Evolutionary conservation across 257 asterid genomes (phyloP), one percentile per base, ranked within the genome.

Genomic region (Petunia secreta): DNA sequence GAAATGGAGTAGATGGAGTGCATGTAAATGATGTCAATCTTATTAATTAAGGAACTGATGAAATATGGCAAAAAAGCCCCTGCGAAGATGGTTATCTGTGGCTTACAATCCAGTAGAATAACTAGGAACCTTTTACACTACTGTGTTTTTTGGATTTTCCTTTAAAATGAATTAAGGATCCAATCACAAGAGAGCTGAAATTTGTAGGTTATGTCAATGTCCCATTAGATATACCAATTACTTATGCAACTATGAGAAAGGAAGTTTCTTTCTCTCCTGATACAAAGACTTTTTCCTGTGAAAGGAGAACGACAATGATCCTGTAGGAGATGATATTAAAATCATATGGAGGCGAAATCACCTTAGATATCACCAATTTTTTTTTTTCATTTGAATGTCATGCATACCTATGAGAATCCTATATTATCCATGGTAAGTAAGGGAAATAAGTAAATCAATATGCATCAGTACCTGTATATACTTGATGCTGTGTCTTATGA

Each of bases 41-140:
- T 67, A 41, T 43, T 37, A 41, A 67, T 37, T 67, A 41, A 43
- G 75, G 75, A 67, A 67, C 75, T 41, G 75, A 67, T 67, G 43
- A 37, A 43, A 67, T 67, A 67, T 67, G 37, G 37, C 75, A 40
- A 3, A 65, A 3, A 65, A 66, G 14, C 37, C 53, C 8, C 55
- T 43, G 36, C 54, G 43, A 67, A n/a, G 14, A 3, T 43, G 43
- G 39, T 43, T 41, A 67, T 67, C 55, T 37, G 15, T 7, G 75
- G 15, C 15, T 3, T 67, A 67, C 55, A 3, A 67, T 8, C 75
- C 74, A 6, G 55, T 41, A n/a, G 36, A 67, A n/a, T n/a, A 43
- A 67, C 63, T 41, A 43, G 55, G n/a, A 67, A 67, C 75, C 55
- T 25, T 25, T 67, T n/a, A 41, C 53, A 67, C 39, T 3, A 2